Evolutionary conservation across 1,284 basidiomycete species (phyloP), one percentile per base, ranked within the genome.

Genomic region (Trametes hirsuta): DNA sequence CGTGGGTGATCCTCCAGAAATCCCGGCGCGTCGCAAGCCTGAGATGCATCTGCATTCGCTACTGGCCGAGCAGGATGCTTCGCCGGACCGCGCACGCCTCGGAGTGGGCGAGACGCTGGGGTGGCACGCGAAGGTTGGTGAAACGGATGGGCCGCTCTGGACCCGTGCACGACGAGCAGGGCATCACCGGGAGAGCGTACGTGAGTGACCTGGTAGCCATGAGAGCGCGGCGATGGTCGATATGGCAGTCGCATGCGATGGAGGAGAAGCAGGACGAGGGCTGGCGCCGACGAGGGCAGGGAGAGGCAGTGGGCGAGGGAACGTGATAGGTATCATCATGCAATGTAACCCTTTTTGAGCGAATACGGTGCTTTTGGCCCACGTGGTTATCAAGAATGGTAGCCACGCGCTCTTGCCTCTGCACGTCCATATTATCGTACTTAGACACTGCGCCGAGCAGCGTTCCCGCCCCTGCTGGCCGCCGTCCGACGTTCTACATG

Each of bases 341-440:
- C 61, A 69, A 71, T 69, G 58, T 69, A 66, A 61, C 64, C 70
- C 52, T 59, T 61, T 67, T 68, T 35, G 65, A 66, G 59, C 55
- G 55, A 40, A 39, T 44, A 52, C 59, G 55, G 59, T 53, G 49
- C 41, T 55, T 63, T 64, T 61, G 48, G 46, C 46, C 63, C 72
- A 74, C 72, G 72, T 72, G 72, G 70, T 60, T 66, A 66, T 61
- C 64, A 60, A 62, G 61, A 62, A 64, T 68, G 69, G 66, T 64
- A 66, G 69, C 70, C 71, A 73, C 70, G 69, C 69, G 64, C 66
- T 62, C 67, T 69, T 67, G 67, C 63, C 63, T 65, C 61, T 62
- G 59, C 63, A 62, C 65, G 62, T 65, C 64, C 63, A 65, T 57
- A 63, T 59, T 67, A 63, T 60, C 62, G 59, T 59, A 53, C 62